Conservation (phyloP, 2,329 filamentous ascomycete genomes). For the Arthroderma sp. region DNA sequence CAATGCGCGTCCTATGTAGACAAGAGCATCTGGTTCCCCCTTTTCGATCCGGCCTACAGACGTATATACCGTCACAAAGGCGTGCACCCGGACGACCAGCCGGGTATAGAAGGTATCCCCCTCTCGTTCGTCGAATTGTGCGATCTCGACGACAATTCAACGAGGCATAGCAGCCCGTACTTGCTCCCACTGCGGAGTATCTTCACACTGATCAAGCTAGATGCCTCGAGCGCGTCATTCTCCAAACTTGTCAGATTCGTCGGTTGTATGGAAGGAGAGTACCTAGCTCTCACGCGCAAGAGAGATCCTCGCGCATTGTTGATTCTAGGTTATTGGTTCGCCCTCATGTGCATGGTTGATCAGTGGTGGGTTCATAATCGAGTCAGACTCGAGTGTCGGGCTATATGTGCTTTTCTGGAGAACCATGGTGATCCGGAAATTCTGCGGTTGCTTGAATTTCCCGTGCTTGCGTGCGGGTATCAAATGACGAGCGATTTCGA, state of each 20-base stretch:
- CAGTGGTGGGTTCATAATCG: constrained; percentile 22
- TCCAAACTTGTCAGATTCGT: constrained; percentile 21
- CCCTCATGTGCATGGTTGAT: constrained; percentile 15
- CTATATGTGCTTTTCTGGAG: constrained; percentile 26
- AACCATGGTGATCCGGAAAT: constrained; percentile 18
- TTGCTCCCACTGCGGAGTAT: constrained; percentile 26
- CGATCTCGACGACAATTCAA: constrained; percentile 18
- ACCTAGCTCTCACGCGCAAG: constrained; percentile 15
- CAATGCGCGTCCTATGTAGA: constrained; percentile 15
- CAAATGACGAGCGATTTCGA: no score
- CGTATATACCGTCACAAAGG: no score
- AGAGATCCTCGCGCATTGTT: constrained; percentile 23
- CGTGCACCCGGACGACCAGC: constrained; percentile 11
- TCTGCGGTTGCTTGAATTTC: constrained; percentile 21
- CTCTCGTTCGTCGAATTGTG: constrained; percentile 23
- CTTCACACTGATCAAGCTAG: constrained; percentile 18
- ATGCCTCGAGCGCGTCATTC: constrained; percentile 14
- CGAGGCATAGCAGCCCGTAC: constrained; percentile 22
- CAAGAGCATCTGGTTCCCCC: constrained; percentile 23
- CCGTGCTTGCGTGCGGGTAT: constrained; percentile 22
- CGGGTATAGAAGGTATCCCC: constrained; percentile 18
- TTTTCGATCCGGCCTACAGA: no score
- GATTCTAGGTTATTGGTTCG: constrained; percentile 24
- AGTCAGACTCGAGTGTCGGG: constrained; percentile 22
- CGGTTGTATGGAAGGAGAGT: constrained; percentile 21